phyloP scores from a whole-genome alignment of 2,329 filamentous ascomycete species.

The Westerdykella ornata region DNA sequence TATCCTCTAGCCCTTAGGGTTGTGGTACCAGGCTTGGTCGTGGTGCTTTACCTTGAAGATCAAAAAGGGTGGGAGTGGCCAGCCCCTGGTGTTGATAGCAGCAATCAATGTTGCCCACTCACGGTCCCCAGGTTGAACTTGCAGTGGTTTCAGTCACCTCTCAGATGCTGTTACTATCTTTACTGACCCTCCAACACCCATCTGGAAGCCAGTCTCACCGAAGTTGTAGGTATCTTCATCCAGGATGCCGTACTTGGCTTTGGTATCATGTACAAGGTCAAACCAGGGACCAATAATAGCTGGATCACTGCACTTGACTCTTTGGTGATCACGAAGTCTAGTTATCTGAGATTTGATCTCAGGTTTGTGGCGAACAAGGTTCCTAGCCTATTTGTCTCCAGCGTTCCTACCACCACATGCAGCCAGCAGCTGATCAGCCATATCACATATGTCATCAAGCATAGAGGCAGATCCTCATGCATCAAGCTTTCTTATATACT shows the following conservation, averaged over 20 bases:
- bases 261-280: slow-evolving; percentile 8
- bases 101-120: too few species aligned
- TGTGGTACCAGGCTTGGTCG: slow-evolving; percentile 6
- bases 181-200: slow-evolving; percentile 5
- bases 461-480: slow-evolving; percentile 2
- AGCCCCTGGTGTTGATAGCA: slow-evolving; percentile 9
- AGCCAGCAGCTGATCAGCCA: slow-evolving; percentile 10
- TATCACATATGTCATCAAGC: slow-evolving; percentile 4
- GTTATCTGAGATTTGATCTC: slow-evolving; percentile 5
- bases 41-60: slow-evolving; percentile 9
- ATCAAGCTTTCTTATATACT: slow-evolving; percentile 8
- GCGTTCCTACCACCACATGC: slow-evolving; percentile 3
- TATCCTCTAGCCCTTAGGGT: slow-evolving; percentile 24
- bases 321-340: slow-evolving; percentile 6
- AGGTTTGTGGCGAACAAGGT: slow-evolving; percentile 6
- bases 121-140: slow-evolving; percentile 7
- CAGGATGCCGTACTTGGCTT: slow-evolving; percentile 9
- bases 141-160: slow-evolving; percentile 1
- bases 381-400: slow-evolving; percentile 8
- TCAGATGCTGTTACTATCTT: slow-evolving; percentile 9
- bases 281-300: slow-evolving; percentile 10
- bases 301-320: slow-evolving; percentile 6
- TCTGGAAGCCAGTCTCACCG: slow-evolving; percentile 10
- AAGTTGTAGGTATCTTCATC: slow-evolving; percentile 11
- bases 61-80: slow-evolving; percentile 8